Conservation (phyloP, 345 rosid genomes). For the Murraya paniculata region DNA sequence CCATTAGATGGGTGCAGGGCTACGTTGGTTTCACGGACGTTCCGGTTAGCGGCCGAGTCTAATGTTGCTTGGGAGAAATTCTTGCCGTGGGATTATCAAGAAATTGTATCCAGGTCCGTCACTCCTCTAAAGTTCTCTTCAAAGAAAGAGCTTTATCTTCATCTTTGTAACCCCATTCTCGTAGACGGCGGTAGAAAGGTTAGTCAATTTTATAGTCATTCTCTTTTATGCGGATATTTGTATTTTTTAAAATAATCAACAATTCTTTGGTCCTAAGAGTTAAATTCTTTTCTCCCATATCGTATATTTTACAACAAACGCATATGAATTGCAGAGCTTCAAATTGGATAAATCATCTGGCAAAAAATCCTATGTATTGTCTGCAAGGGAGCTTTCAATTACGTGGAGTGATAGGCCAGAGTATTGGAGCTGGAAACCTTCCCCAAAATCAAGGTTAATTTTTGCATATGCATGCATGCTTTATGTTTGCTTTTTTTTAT, state of each 20-base stretch:
- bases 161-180: constrained; percentile 43
- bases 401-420: constrained; percentile 41
- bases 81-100: constrained; percentile 40
- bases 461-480: not conserved
- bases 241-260: no score
- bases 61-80: constrained; percentile 59
- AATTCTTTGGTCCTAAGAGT: no score
- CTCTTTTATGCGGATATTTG: no score
- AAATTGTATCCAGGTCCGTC: constrained; percentile 27
- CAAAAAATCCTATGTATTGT: constrained; percentile 42
- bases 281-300: no score
- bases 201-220: not conserved
- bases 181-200: constrained; percentile 56
- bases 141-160: constrained; percentile 53
- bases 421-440: constrained; percentile 55
- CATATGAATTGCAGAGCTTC: constrained; percentile 40
- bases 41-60: constrained; percentile 62
- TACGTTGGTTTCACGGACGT: constrained; percentile 40
- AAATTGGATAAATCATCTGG: constrained; percentile 57
- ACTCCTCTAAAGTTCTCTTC: constrained; percentile 31
- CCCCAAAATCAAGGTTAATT: constrained; percentile 51
- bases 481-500: no score
- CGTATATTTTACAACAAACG: not conserved
- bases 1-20: constrained; percentile 53
- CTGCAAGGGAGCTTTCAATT: constrained; percentile 69